phyloP scores from a whole-genome alignment of 129 eudicot genomes.

The Erigeron canadensis region DNA sequence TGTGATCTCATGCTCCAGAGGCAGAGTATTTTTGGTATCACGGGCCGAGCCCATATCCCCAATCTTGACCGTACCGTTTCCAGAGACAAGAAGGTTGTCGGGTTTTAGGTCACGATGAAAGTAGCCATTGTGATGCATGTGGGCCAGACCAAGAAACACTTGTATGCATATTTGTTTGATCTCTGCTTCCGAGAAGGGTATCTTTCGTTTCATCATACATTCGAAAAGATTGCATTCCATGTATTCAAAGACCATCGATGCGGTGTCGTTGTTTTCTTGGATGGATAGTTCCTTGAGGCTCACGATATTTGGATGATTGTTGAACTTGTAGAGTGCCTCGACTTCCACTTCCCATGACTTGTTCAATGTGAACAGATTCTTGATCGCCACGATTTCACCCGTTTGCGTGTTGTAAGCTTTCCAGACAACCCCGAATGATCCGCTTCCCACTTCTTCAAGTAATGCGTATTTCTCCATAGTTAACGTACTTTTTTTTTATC shows the following conservation, averaged over 20 bases:
- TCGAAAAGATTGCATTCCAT: not conserved
- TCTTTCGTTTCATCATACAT: not conserved
- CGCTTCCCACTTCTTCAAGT: too few relatives aligned
- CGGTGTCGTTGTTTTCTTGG: not conserved
- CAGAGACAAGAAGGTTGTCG: not conserved
- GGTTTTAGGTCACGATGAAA: conserved; percentile 10
- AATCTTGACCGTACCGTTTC: conserved; percentile 14
- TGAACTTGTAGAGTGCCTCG: not conserved
- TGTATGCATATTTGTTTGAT: not conserved
- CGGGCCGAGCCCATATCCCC: conserved; percentile 16
- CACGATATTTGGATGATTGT: not conserved
- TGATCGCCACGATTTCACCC: too few relatives aligned
- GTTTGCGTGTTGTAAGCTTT: too few relatives aligned
- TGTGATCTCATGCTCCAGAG: not conserved
- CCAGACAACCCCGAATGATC: too few relatives aligned
- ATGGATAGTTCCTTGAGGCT: not conserved
- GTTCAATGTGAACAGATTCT: too few relatives aligned
- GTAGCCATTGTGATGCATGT: conserved; percentile 1
- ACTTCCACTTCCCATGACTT: not conserved
- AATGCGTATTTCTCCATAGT: too few relatives aligned
- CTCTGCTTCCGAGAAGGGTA: not conserved
- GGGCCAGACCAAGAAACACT: not conserved
- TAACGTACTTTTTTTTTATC: too few relatives aligned
- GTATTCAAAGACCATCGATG: not conserved
- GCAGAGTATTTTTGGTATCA: not conserved